A percentile compares a stretch with the other conserved stretches of the same genome.
phyloP scores from a whole-genome alignment of 495 filamentous ascomycete species.

The Neurospora sp. region DNA sequence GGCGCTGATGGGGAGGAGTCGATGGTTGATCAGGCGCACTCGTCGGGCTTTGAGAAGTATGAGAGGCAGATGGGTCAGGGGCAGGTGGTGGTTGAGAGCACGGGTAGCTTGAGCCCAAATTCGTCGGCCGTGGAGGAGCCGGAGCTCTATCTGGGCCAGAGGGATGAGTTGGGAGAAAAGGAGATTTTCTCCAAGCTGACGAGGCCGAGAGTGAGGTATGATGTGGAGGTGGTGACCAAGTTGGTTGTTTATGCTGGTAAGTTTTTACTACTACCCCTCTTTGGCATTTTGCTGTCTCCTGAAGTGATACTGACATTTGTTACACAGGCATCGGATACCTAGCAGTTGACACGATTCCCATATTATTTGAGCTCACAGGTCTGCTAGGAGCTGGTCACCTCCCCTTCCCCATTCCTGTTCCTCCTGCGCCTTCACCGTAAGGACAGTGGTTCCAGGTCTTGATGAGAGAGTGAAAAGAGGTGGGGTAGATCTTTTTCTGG shows the following conservation, averaged over 20 bases:
- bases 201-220: constrained; percentile 84
- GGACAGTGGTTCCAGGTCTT: neutral
- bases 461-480: neutral
- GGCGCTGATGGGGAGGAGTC: constrained; percentile 7
- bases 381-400: constrained; percentile 32
- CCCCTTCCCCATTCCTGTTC: neutral
- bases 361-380: constrained; percentile 57
- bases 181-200: constrained; percentile 80
- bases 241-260: constrained; percentile 87
- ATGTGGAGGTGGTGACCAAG: constrained; percentile 96
- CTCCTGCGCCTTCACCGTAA: too few species aligned
- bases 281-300: too few species aligned
- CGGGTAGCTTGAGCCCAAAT: neutral
- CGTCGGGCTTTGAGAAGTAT: constrained; percentile 21
- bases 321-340: constrained; percentile 58
- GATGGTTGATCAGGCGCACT: constrained; percentile 3
- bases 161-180: constrained; percentile 51
- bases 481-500: neutral
- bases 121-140: constrained; percentile 5
- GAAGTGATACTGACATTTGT: too few species aligned
- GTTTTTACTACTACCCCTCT: neutral
- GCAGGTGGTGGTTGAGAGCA: constrained; percentile 47
- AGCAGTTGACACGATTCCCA: constrained; percentile 55
- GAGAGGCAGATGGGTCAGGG: constrained; percentile 50
- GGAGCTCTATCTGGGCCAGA: constrained; percentile 26